phyloP scores from a whole-genome alignment of 1,139 yeast species.

The Suhomyces anneliseae region DNA sequence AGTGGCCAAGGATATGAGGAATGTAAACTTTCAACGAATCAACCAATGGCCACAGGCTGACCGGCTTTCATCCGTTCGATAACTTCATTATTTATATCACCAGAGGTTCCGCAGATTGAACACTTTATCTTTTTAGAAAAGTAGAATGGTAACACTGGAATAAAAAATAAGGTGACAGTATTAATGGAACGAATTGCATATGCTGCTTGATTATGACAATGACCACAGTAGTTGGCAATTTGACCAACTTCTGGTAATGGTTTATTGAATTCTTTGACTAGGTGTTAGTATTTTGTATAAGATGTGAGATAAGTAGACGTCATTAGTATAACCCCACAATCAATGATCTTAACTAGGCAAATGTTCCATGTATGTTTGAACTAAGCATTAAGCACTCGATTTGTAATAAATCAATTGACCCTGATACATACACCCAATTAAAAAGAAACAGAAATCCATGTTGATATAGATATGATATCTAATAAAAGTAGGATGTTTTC shows the following conservation, averaged over 20 bases:
- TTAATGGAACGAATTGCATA: constrained; percentile 43
- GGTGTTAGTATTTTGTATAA: constrained; percentile 6
- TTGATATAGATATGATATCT: neutral
- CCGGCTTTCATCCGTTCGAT: constrained; percentile 37
- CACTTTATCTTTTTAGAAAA: constrained; percentile 41
- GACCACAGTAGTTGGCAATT: constrained; percentile 17
- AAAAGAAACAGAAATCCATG: constrained; percentile 13
- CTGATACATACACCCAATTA: constrained; percentile 13
- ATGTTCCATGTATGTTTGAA: neutral
- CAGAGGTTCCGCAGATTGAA: constrained; percentile 46
- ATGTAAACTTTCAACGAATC: neutral
- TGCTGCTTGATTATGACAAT: constrained; percentile 49
- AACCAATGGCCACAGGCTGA: constrained; percentile 38
- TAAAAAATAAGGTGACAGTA: constrained; percentile 45
- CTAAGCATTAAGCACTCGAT: too few species aligned
- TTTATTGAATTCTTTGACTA: constrained; percentile 19
- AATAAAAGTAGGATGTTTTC: neutral
- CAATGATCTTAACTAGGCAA: neutral
- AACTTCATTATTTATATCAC: constrained; percentile 32
- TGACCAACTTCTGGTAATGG: constrained; percentile 18
- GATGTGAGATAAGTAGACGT: neutral
- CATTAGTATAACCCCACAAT: neutral
- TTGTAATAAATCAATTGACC: neutral
- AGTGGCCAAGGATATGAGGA: too few species aligned
- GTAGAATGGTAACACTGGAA: constrained; percentile 47